Percentiles rank a stretch among this genome's conserved stretches.
phyloP scores from a whole-genome alignment of 2,329 filamentous ascomycete species.

The Parascedosporium putredinis region DNA sequence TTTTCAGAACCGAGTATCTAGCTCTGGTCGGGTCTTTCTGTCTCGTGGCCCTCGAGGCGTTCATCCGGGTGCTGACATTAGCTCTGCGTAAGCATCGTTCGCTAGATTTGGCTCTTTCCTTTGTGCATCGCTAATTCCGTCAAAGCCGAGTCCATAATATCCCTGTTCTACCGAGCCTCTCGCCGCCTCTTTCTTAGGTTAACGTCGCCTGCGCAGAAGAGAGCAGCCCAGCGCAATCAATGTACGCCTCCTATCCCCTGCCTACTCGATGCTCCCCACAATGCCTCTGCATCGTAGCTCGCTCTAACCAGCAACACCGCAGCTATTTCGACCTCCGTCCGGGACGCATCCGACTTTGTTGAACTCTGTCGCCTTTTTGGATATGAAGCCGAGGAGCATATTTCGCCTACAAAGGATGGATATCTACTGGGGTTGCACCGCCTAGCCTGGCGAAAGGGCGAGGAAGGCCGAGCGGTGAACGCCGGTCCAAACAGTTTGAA shows the following conservation, averaged over 20 bases:
- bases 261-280: too few relatives aligned
- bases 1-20: conserved; percentile 67
- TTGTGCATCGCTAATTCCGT: conserved; percentile 1
- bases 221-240: conserved; percentile 57
- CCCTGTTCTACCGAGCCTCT: conserved; percentile 72
- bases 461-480: conserved; percentile 73
- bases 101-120: background rate
- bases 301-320: conserved; percentile 46
- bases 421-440: conserved; percentile 87
- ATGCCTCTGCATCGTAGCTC: conserved; percentile 23
- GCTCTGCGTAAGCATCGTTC: conserved; percentile 58
- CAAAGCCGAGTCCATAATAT: conserved; percentile 65
- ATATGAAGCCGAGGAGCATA: conserved; percentile 91
- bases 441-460: conserved; percentile 70
- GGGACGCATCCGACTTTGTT: conserved; percentile 81
- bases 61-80: conserved; percentile 78
- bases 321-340: conserved; percentile 65
- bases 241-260: conserved; percentile 27
- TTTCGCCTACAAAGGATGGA: conserved; percentile 88
- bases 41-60: conserved; percentile 69
- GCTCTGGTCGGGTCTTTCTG: conserved; percentile 76
- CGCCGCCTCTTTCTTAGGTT: conserved; percentile 73
- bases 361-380: conserved; percentile 88
- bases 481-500: conserved; percentile 52
- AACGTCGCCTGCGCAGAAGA: conserved; percentile 58